Base-by-base conservation (phyloP, 345 rosid genomes). In the Salix dunnii region DNA sequence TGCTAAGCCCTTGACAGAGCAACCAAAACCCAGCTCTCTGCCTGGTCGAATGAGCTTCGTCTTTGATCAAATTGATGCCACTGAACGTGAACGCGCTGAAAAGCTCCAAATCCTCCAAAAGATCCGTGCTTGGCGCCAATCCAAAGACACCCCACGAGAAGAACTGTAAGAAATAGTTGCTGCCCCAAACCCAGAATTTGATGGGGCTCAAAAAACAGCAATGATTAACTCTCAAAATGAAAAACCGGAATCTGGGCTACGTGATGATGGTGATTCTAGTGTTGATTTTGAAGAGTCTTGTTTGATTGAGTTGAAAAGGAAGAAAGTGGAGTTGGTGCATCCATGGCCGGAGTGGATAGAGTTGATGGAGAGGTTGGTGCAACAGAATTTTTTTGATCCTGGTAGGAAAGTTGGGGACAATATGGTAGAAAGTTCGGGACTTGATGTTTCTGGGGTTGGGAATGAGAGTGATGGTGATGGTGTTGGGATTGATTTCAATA, bases 291-390 rank as follows among this genome's bases (percentile, higher is more conserved):
- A 31, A 30, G 77, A 70, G 65, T 0, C 65, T 7, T 23, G 8
- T 31, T 35, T 74, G 49, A 77, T 58, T 4, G 87, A 71, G 75
- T n/a, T 68, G 80, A 70, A 66, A 71, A 76, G 48, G 66, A 79
- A 79, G 75, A 89, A 84, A 81, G 82, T 86, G 60, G 82, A 88
- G 85, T 3, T 96, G 76, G 92, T 89, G n/a, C 99, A 96, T 79
- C 98, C 97, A 18, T 96, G 97, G 98, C 94, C 97, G 2, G 99
- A 96, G 86, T 96, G 98, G 99, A 87, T 94, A 43, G 98, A 96
- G 86, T 81, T 96, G 80, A 91, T 96, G 94, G 92, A 90, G 85
- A 88, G 88, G 75, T 78, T 96, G 74, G 90, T 91, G 80, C 88
- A 91, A 71, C 97, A 92, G 86, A 93, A 96, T 78, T 96, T 92